These are phyloP conservation scores for Geosmithia flava DNA, from an alignment of 2,329 filamentous ascomycete genomes.

Conservation along the genomic window DNA sequence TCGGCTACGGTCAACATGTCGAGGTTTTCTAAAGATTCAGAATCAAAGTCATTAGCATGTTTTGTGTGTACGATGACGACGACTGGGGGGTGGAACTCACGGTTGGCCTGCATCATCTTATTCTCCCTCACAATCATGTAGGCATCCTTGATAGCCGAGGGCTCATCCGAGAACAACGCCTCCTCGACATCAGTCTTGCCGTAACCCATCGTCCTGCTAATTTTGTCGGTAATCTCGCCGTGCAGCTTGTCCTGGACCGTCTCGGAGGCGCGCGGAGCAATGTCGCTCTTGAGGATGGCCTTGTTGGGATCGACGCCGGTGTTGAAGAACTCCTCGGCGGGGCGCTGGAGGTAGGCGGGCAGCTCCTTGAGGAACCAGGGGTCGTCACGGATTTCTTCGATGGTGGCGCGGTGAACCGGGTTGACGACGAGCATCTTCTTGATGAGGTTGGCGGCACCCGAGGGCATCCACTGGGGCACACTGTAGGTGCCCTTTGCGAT, in stretches of 20 bases:
- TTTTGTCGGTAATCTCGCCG: conserved; percentile 84
- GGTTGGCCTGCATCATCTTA: conserved; percentile 89
- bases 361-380: conserved; percentile 88
- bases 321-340: conserved; percentile 83
- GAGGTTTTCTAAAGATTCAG: conserved; percentile 16
- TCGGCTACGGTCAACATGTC: conserved; percentile 18
- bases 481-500: conserved; percentile 91
- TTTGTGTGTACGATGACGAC: neutral
- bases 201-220: conserved; percentile 97
- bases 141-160: conserved; percentile 96
- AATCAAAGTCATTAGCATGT: conserved; percentile 13
- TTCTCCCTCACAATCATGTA: conserved; percentile 98
- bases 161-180: conserved; percentile 80
- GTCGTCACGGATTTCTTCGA: conserved; percentile 85
- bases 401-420: conserved; percentile 85
- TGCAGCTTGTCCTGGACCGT: conserved; percentile 83
- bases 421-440: conserved; percentile 93
- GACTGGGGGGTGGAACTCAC: conserved; percentile 40
- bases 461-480: conserved; percentile 81
- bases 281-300: conserved; percentile 70
- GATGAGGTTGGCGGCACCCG: conserved; percentile 71
- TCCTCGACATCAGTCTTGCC: conserved; percentile 91
- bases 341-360: conserved; percentile 73
- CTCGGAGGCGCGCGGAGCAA: conserved; percentile 66
- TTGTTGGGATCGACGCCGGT: conserved; percentile 91